Conservation (phyloP, 2,329 filamentous ascomycete genomes). For the Talaromyces islandicus region DNA sequence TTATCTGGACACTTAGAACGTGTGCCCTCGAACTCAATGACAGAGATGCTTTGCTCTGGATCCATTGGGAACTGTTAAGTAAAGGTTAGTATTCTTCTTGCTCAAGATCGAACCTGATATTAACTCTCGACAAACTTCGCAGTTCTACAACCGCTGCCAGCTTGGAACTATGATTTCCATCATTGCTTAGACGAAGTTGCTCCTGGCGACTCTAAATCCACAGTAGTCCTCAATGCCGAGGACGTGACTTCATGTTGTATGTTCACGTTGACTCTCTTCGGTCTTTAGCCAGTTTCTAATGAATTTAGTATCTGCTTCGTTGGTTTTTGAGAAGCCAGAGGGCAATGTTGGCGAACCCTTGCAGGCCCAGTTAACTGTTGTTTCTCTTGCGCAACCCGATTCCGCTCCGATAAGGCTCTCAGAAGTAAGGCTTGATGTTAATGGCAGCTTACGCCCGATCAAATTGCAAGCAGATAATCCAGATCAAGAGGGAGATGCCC, state of each 20-base stretch:
- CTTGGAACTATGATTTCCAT: conserved; percentile 43
- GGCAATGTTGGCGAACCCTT: conserved; percentile 56
- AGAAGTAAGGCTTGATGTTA: conserved; percentile 47
- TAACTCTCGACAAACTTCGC: not conserved
- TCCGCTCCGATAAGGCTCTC: conserved; percentile 45
- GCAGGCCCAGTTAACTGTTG: conserved; percentile 50
- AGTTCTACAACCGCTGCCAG: conserved; percentile 31
- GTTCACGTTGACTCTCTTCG: conserved; percentile 16
- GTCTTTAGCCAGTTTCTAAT: conserved; percentile 11
- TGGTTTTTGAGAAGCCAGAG: conserved; percentile 49
- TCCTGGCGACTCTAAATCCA: conserved; percentile 35
- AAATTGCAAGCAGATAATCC: conserved; percentile 31
- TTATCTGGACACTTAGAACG: conserved; percentile 49
- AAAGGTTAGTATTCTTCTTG: conserved; percentile 21
- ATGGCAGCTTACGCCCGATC: conserved; percentile 42
- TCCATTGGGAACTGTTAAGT: conserved; percentile 53
- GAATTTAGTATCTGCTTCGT: conserved; percentile 42
- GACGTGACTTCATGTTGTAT: conserved; percentile 43
- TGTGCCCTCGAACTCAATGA: conserved; percentile 45
- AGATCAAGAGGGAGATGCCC: conserved; percentile 16
- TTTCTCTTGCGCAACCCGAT: conserved; percentile 41
- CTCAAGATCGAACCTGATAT: not conserved
- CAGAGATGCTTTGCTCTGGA: conserved; percentile 43
- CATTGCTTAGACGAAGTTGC: conserved; percentile 37
- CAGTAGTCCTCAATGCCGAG: conserved; percentile 42